Base-by-base conservation (phyloP, 805 yeast genomes). In the Zygosaccharomyces siamensis region DNA sequence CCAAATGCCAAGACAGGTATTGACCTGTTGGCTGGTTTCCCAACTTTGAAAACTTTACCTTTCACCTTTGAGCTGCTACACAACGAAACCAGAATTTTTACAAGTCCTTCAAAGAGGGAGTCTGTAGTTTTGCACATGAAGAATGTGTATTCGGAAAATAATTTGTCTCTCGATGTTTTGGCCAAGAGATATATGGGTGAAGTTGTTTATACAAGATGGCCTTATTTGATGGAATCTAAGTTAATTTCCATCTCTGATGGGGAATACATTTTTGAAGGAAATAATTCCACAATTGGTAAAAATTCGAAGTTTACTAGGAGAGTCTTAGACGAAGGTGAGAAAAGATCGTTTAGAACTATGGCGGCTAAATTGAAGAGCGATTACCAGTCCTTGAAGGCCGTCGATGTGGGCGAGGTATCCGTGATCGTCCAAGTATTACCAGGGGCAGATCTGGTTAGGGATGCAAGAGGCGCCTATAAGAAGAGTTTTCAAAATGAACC, bases 1-100 rank as follows among this genome's bases (percentile, higher is more conserved):
- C 73, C 76, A 23, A 86, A 85, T 46, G 93, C 89, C 6, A 72
- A 76, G 46, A 67, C 76, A 1, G 97, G 98, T 36, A 70, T 70
- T n/a, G 76, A 83, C 2, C 72, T 86, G 48, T 69, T 86, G 47
- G 95, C 96, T 7, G 97, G 98, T 1, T 93, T 93, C 76, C 98
- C 99, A 45, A 74, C 92, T 11, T 74, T 93, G 60, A 68, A 78
- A 42, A 80, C 95, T 0, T 67, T 93, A 39, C 84, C 89, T 5
- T 84, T 81, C 60, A 66, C 73, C 3, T 54, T 62, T 52, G 72
- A 76, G 43, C 66, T 90, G 54, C 76, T 74, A 39, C 71, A 74
- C 52, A 84, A 81, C 50, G 86, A 83, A 52, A 82, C 89, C 10
- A 70, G 76, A 49, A 85, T 93, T 2, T 93, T 93, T 71, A 89